These are phyloP conservation scores for Guadua angustifolia DNA, from an alignment of 176 grass and related monocot species.

Conservation along the genomic window DNA sequence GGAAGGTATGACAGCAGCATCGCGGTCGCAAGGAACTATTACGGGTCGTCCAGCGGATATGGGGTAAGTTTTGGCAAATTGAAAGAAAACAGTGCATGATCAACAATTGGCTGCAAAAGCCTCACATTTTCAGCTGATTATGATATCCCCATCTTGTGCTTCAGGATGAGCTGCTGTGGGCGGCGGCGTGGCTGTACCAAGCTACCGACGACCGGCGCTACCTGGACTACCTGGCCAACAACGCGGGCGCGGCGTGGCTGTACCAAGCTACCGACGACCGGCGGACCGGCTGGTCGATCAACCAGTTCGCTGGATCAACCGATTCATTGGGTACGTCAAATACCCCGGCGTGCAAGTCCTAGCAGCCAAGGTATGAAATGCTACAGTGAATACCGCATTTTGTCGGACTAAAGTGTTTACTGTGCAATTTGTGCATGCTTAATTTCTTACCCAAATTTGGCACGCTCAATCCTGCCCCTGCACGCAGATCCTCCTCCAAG, in stretches of 20 bases:
- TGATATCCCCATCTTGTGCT: background rate
- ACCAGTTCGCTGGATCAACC: constrained; percentile 90
- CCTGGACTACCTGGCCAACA: constrained; percentile 76
- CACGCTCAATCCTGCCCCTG: background rate
- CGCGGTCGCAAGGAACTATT: constrained; percentile 54
- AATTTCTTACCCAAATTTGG: background rate
- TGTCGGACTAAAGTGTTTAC: background rate
- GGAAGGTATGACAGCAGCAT: constrained; percentile 92
- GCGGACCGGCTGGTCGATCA: constrained; percentile 57
- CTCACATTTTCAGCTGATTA: background rate
- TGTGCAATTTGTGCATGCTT: too few relatives aligned
- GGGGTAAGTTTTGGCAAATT: constrained; percentile 40
- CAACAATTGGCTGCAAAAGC: background rate
- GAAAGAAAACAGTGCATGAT: background rate
- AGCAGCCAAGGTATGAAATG: constrained; percentile 55
- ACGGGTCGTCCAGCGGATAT: constrained; percentile 76
- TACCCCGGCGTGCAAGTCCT: constrained; percentile 85
- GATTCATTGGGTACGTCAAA: too few relatives aligned
- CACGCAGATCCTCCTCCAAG: constrained; percentile 57
- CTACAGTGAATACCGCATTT: background rate
- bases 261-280: constrained; percentile 55
- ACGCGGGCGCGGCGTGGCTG: constrained; percentile 94
- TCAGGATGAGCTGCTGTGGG: constrained; percentile 92
- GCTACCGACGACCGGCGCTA: constrained; percentile 59
- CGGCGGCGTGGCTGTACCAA: constrained; percentile 79